Percentiles rank a stretch among this genome's conserved stretches.
Evolutionary conservation across 1,284 basidiomycete species (phyloP).

Genomic region (Sutorius eximius): DNA sequence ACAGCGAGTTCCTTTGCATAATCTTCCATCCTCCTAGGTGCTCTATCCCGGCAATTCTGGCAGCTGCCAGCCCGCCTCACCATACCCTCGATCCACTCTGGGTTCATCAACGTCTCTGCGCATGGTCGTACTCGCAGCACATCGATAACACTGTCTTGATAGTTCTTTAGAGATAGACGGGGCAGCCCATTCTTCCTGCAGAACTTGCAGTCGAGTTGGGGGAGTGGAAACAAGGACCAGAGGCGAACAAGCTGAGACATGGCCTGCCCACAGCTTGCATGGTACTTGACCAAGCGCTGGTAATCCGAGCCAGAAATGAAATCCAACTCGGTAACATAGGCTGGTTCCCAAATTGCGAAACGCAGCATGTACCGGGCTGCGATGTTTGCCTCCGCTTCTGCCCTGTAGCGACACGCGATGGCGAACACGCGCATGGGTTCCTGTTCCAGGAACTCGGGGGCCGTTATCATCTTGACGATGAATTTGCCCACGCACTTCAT

Average conservation of each 20-base stretch:
- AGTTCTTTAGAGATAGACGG: slow-evolving; percentile 32
- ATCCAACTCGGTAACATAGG: slow-evolving; percentile 43
- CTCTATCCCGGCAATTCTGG: slow-evolving; percentile 30
- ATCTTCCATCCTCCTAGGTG: slow-evolving; percentile 30
- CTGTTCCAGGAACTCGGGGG: slow-evolving; percentile 41
- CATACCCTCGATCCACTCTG: slow-evolving; percentile 35
- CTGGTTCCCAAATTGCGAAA: slow-evolving; percentile 38
- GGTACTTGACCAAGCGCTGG: slow-evolving; percentile 46
- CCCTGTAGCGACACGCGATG: slow-evolving; percentile 48
- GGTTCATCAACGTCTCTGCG: slow-evolving; percentile 30
- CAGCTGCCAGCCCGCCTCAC: slow-evolving; percentile 34
- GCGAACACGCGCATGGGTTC: slow-evolving; percentile 54
- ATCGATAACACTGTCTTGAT: slow-evolving; percentile 37
- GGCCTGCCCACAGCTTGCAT: slow-evolving; percentile 44
- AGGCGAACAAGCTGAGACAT: slow-evolving; percentile 35
- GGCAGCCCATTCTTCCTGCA: slow-evolving; percentile 36
- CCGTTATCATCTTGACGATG: slow-evolving; percentile 37
- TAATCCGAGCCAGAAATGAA: slow-evolving; percentile 47
- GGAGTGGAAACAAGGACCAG: slow-evolving; percentile 33
- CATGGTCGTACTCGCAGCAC: slow-evolving; percentile 32
- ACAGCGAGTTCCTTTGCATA: slow-evolving; percentile 30
- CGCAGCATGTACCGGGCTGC: slow-evolving; percentile 47
- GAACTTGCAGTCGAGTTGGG: slow-evolving; percentile 33
- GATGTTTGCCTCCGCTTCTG: slow-evolving; percentile 41
- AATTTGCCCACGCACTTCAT: slow-evolving; percentile 38